phyloP scores from a whole-genome alignment of 768 basidiomycete genomes.

The Boletus insuetus region DNA sequence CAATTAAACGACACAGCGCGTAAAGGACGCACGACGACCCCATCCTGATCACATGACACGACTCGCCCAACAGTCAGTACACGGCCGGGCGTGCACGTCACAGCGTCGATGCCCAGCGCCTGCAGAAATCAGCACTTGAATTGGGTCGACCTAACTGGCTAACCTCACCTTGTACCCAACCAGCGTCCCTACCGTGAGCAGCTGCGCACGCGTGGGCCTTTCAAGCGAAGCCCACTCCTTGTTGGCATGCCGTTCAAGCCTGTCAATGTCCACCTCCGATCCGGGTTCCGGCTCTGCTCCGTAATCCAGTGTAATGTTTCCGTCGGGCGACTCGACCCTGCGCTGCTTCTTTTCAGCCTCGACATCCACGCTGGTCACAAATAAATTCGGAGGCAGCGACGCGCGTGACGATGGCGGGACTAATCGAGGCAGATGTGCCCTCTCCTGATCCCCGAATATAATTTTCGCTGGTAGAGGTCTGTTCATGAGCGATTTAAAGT shows the following conservation, averaged over 20 bases:
- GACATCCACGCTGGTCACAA: conserved; percentile 73
- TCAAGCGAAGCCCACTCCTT: too few relatives aligned
- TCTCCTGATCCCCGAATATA: conserved; percentile 39
- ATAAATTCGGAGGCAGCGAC: conserved; percentile 55
- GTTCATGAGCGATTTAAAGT: conserved; percentile 54
- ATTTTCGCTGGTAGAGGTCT: conserved; percentile 49
- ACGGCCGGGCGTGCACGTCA: conserved; percentile 58
- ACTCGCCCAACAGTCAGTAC: conserved; percentile 49
- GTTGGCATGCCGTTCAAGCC: conserved; percentile 3
- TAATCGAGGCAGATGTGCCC: conserved; percentile 33
- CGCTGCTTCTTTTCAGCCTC: conserved; percentile 39
- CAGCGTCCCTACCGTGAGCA: conserved; percentile 30
- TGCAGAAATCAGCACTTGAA: conserved; percentile 19
- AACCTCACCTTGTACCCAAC: conserved; percentile 51
- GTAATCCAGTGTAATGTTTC: conserved; percentile 8
- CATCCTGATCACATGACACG: conserved; percentile 8
- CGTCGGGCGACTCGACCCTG: not conserved
- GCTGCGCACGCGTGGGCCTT: not conserved
- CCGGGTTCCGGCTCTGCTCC: not conserved
- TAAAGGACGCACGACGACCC: conserved; percentile 17
- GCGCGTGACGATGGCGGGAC: conserved; percentile 65
- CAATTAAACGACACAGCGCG: conserved; percentile 31
- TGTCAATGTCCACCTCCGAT: conserved; percentile 1
- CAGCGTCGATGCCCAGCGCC: conserved; percentile 58
- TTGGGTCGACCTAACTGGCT: not conserved